Base-by-base conservation (phyloP, 495 filamentous ascomycete species). In the Podospora australis region DNA sequence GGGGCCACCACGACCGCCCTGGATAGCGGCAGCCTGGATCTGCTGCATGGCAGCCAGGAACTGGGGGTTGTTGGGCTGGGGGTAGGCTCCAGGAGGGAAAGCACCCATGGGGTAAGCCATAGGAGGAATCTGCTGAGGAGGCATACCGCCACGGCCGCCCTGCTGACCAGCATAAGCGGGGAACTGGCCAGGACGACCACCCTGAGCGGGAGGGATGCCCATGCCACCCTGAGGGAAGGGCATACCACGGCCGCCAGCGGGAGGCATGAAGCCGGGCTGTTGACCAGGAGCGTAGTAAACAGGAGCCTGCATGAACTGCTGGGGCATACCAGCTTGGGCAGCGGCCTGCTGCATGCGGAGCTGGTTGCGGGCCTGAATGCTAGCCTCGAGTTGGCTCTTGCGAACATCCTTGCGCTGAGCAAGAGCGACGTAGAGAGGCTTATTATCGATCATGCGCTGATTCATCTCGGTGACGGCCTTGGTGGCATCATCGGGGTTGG, bases 381-480 rank as follows among this genome's bases (percentile, higher is more conserved):
- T 96, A 55, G 91, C 90, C 76, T 99, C 92, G 57, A 99, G 84
- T 70, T 97, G 92, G 73, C 78, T 94, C 80, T 96, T 92, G 70
- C 92, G 90, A 58, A 97, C 90, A 71, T 99, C 92, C 81, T 99
- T 99, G 68, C 94, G 89, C 79, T 97, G 94, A 46, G 92, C 92
- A 39, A 99, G 79, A 50, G 92, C 94, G 62, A 99, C 92, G 60
- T 97, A 99, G 44, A 99, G 80, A 32, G 92, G 92, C 81, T 99
- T 99, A 73, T 79, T 80, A 68, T 90, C 86, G 56, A 97, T 76
- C 94, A 99, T 99, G 66, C 90, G 86, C 76, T 96, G 91, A 76
- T 97, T 97, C 86, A 96, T 95, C 67, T 97, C 94, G 46, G 88
- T 88, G 46, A 97, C 91, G 58, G 92, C 92, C 81, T 97, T 97